These are phyloP conservation scores for Aureobasidium sp. DNA, from an alignment of 2,329 filamentous ascomycete species.

Conservation along the genomic window DNA sequence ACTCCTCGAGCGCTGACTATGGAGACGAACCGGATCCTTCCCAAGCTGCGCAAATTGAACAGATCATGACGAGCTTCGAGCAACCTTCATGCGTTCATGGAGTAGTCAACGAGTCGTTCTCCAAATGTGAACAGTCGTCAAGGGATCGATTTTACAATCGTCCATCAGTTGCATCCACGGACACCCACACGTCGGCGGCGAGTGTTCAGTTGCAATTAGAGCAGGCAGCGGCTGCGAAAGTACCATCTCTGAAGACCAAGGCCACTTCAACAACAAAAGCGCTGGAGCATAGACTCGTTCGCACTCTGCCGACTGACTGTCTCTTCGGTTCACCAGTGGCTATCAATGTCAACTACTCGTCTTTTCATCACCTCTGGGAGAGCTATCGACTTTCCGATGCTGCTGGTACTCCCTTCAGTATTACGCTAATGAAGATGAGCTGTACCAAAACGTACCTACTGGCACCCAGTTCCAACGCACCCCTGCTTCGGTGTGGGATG, in stretches of 20 bases:
- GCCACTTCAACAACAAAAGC: not conserved
- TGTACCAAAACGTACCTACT: not conserved
- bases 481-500: not conserved
- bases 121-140: not conserved
- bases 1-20: not conserved
- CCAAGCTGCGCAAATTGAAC: not conserved
- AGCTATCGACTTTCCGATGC: not conserved
- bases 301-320: not conserved
- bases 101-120: not conserved
- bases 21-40: not conserved
- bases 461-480: not conserved
- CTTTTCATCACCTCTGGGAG: constrained; percentile 6
- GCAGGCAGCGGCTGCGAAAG: not conserved
- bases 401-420: not conserved
- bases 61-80: not conserved
- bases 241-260: not conserved
- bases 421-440: not conserved
- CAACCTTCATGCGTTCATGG: not conserved
- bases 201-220: not conserved
- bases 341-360: not conserved
- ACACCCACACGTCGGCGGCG: not conserved
- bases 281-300: not conserved
- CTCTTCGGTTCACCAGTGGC: not conserved
- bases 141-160: too few species aligned
- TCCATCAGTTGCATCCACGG: not conserved